phyloP scores from a whole-genome alignment of 176 grass and related monocot genomes.

The Eleusine indica region DNA sequence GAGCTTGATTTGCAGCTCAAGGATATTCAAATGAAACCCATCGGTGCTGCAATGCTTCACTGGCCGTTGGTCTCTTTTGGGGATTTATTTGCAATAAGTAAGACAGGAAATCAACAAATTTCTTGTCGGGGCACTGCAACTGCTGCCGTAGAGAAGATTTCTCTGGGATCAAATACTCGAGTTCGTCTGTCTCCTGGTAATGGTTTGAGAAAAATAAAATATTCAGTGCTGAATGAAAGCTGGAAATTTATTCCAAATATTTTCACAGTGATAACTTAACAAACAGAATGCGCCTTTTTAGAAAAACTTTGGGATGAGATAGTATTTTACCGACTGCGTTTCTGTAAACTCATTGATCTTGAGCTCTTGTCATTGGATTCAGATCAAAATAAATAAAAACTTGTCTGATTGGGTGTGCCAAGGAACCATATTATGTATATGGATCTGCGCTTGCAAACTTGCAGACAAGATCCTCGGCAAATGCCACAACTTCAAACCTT shows the following conservation, averaged over 20 bases:
- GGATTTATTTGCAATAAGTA: conserved; percentile 92
- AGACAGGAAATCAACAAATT: conserved; percentile 85
- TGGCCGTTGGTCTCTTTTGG: conserved; percentile 73
- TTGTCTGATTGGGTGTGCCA: background rate
- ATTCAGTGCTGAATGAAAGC: background rate
- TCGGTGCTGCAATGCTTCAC: conserved; percentile 72
- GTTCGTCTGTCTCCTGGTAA: conserved; percentile 72
- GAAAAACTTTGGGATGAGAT: background rate
- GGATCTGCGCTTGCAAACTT: background rate
- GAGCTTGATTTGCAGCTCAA: conserved; percentile 34
- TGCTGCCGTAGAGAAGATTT: conserved; percentile 73
- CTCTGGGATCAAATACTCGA: conserved; percentile 90
- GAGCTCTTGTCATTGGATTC: background rate
- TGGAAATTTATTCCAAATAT: background rate
- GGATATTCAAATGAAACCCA: conserved; percentile 79
- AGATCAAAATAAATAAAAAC: conserved; percentile 5
- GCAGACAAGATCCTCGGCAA: background rate
- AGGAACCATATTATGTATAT: background rate
- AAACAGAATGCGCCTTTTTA: background rate
- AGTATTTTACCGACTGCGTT: background rate
- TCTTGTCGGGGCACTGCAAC: conserved; percentile 65
- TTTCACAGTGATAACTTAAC: background rate
- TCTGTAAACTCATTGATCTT: background rate
- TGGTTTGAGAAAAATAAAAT: background rate
- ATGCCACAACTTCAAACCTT: background rate